Evolutionary conservation across 352 stramenopile species (phyloP), one percentile per base, ranked within the genome.

Genomic region (Phytophthora niederhauseri): DNA sequence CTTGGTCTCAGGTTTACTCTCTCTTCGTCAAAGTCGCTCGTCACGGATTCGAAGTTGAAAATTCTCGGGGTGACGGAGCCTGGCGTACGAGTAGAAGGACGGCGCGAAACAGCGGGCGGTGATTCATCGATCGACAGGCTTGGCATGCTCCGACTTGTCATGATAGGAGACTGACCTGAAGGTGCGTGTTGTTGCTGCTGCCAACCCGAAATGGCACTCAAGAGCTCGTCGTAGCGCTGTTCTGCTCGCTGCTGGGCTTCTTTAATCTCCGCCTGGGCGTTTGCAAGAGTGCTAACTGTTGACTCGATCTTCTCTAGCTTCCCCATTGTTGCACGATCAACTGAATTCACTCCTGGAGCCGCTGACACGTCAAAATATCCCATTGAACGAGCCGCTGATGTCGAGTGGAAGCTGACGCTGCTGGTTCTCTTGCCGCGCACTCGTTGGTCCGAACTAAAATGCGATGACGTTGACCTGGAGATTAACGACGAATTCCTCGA

Each of bases 231-330:
- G 49, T 88, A 75, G 7, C 61, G 68, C 36, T 81, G 70, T n/a
- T 76, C 54, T 11, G 64, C 61, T 38, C 66, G 66, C 26, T 57
- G 57, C 22, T 86, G 70, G 14, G 85, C 73, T 34, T 87, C 72
- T 28, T 82, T 78, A 36, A 89, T 82, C 51, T 90, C 80, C 19
- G 7, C 52, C 46, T 91, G 81, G 4, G 61, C 49, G 11, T 51
- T 65, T 36, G 78, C 46, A 14, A 91, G 30, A 12, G 63, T 61
- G 43, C 75, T 76, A 28, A 91, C 75, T 14, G 68, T 80, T 5
- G 68, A 62, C 60, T 91, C 79, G 7, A 90, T 77, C 50, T 73
- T 78, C 30, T 91, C 81, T 14, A 91, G 45, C 56, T 87, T 90
- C 8, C 57, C 62, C 3, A 57, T 11, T 7, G 69, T 68, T 4